Evolutionary conservation across 768 basidiomycete genomes (phyloP), one percentile per base, ranked within the genome.

Genomic region (Amanita exitialis): DNA sequence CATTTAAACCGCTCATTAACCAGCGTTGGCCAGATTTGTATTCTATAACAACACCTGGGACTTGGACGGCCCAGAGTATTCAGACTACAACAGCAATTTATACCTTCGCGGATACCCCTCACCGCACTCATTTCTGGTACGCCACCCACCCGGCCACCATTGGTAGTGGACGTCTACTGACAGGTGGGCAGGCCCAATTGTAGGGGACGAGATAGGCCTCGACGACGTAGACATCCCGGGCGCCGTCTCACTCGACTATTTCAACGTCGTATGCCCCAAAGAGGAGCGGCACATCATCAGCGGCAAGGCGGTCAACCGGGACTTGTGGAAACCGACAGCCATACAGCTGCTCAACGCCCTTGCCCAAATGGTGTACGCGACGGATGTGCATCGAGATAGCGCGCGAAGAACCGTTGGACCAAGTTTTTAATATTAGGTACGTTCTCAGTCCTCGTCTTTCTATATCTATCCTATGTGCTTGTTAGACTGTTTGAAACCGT

Each of bases 401-500:
- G n/a, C 25, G 38, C n/a, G 39, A 41, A 38, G 36, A 32, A 6
- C 27, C 27, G 27, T 28, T 28, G 7, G 32, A 23, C n/a, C 42
- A 53, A 42, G 30, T 49, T 23, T 48, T 43, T 30, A 44, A 57
- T 47, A 44, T 36, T 21, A 35, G 50, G 51, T 54, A 36, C 16
- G 51, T 52, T 10, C 7, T 25, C 4, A 13, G 4, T 43, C 8
- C 20, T 4, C 2, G 4, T 3, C 20, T 3, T 13, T n/a, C 23
- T 25, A 12, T 51, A 12, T 25, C 20, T 43, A 45, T 46, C 16
- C n/a, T 20, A 21, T 43, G 27, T 9, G 18, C n/a, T 27, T 13
- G 13, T 9, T 21, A 56, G 57, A 20, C 47, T 58, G 7, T 58
- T 58, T 34, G 55, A 55, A 1, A 47, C 52, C 25, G 49, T 42